phyloP scores from a whole-genome alignment of 2,329 filamentous ascomycete species.

The Stemphylium lycopersici region DNA sequence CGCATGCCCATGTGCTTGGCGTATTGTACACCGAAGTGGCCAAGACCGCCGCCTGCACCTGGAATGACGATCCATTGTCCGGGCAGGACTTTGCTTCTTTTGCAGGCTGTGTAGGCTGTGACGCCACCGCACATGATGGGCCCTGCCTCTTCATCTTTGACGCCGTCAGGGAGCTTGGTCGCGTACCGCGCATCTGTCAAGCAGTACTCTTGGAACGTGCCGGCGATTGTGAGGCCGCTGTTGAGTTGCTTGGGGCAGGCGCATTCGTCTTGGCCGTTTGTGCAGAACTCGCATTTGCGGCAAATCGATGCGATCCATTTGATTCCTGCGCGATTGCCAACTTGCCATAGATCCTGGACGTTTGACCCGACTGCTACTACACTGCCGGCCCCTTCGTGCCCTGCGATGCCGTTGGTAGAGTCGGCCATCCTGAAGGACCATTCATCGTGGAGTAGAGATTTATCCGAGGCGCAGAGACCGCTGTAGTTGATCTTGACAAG shows the following conservation, averaged over 20 bases:
- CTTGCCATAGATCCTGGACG: constrained; percentile 66
- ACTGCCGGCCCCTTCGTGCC: constrained; percentile 75
- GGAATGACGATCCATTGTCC: constrained; percentile 50
- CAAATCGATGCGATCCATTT: constrained; percentile 87
- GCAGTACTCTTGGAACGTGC: constrained; percentile 52
- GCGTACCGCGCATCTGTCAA: constrained; percentile 55
- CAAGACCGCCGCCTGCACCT: constrained; percentile 46
- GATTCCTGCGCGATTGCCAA: constrained; percentile 59
- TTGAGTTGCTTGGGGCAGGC: constrained; percentile 62
- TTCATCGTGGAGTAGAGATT: constrained; percentile 46
- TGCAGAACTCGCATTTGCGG: constrained; percentile 80
- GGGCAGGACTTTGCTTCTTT: constrained; percentile 41
- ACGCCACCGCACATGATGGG: constrained; percentile 50
- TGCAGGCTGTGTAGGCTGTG: constrained; percentile 57
- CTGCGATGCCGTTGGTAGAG: constrained; percentile 64
- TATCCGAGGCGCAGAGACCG: constrained; percentile 63
- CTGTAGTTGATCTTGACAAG: constrained; percentile 63
- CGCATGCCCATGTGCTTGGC: constrained; percentile 63
- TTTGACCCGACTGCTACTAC: constrained; percentile 74
- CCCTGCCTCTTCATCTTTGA: constrained; percentile 54
- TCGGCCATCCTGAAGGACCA: constrained; percentile 41
- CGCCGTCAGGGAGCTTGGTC: constrained; percentile 52
- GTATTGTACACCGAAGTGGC: constrained; percentile 38
- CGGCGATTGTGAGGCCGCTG: constrained; percentile 64
- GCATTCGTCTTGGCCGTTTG: constrained; percentile 59